phyloP scores from a whole-genome alignment of 2,329 filamentous ascomycete genomes.

The Pseudocercospora vitis region DNA sequence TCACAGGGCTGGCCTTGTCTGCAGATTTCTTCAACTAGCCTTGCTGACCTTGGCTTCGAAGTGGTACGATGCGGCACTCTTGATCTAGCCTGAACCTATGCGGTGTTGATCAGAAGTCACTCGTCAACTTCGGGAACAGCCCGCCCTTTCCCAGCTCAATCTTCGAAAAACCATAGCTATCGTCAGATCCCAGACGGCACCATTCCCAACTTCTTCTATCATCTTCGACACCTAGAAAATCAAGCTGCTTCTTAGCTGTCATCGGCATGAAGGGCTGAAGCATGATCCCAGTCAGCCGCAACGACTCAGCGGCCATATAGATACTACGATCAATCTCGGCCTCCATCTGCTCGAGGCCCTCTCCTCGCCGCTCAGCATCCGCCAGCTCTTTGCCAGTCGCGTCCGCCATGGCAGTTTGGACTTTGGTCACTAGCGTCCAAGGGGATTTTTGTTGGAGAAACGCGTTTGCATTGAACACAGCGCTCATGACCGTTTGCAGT shows the following conservation, averaged over 20 bases:
- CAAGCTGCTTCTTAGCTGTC: slow-evolving; percentile 70
- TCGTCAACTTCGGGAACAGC: slow-evolving; percentile 53
- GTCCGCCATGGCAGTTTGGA: slow-evolving; percentile 28
- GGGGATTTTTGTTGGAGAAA: slow-evolving; percentile 66
- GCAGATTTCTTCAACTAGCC: too few species aligned
- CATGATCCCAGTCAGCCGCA: slow-evolving; percentile 79
- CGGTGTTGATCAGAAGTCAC: slow-evolving; percentile 32
- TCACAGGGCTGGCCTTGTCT: too few species aligned
- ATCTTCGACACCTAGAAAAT: slow-evolving; percentile 70
- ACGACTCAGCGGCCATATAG: slow-evolving; percentile 70
- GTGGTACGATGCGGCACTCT: too few species aligned
- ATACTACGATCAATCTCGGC: slow-evolving; percentile 59
- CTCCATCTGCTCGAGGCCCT: slow-evolving; percentile 34
- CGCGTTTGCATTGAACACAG: slow-evolving; percentile 64
- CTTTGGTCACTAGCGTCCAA: slow-evolving; percentile 60
- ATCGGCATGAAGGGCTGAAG: slow-evolving; percentile 88
- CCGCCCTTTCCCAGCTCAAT: slow-evolving; percentile 45
- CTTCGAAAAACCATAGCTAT: slow-evolving; percentile 62
- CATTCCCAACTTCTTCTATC: slow-evolving; percentile 63
- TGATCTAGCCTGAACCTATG: too few species aligned
- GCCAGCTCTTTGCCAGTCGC: slow-evolving; percentile 34
- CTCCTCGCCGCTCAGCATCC: slow-evolving; percentile 22
- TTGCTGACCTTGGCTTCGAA: too few species aligned
- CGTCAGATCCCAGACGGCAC: slow-evolving; percentile 64
- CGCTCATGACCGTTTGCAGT: slow-evolving; percentile 62